phyloP scores from a whole-genome alignment of 352 stramenopile genomes.

The Blastocystis sp. region DNA sequence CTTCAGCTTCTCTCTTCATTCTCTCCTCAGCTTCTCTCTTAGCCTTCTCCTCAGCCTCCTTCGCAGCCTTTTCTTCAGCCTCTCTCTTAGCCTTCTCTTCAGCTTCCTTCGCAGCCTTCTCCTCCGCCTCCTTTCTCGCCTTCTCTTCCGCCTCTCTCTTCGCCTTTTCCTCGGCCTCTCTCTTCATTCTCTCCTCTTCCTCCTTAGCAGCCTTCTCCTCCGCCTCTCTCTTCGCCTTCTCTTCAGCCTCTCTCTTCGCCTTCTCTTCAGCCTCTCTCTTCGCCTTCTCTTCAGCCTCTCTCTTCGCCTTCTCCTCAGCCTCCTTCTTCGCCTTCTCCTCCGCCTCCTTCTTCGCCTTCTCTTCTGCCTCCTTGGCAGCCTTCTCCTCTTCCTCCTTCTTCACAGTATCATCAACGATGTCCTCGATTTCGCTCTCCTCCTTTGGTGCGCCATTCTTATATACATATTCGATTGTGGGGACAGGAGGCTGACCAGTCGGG shows the following conservation, averaged over 20 bases:
- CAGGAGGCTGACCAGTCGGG: constrained; percentile 22
- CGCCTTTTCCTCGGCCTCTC: too few relatives aligned
- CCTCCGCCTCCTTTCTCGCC: too few relatives aligned
- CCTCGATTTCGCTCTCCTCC: constrained; percentile 3
- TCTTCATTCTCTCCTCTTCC: too few relatives aligned
- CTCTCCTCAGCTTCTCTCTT: too few relatives aligned
- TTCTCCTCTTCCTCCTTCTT: constrained; percentile 7
- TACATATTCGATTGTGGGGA: constrained; percentile 22
- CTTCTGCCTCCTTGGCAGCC: neutral
- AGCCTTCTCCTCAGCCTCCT: too few relatives aligned
- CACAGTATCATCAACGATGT: neutral
- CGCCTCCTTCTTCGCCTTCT: constrained; percentile 13
- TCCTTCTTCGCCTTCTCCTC: neutral
- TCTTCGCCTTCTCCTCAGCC: constrained; percentile 24
- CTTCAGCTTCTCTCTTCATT: too few relatives aligned
- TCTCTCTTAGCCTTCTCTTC: constrained; percentile 12
- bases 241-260: neutral
- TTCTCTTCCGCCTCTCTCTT: too few relatives aligned
- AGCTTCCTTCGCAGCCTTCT: too few relatives aligned
- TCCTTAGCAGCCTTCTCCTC: constrained; percentile 7
- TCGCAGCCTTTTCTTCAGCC: constrained; percentile 26
- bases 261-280: neutral
- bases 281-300: too few relatives aligned
- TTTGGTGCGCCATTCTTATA: constrained; percentile 22
- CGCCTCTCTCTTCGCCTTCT: constrained; percentile 5